phyloP scores from a whole-genome alignment of 108 stramenopile genomes.

The Fistulifera pelliculosa region DNA sequence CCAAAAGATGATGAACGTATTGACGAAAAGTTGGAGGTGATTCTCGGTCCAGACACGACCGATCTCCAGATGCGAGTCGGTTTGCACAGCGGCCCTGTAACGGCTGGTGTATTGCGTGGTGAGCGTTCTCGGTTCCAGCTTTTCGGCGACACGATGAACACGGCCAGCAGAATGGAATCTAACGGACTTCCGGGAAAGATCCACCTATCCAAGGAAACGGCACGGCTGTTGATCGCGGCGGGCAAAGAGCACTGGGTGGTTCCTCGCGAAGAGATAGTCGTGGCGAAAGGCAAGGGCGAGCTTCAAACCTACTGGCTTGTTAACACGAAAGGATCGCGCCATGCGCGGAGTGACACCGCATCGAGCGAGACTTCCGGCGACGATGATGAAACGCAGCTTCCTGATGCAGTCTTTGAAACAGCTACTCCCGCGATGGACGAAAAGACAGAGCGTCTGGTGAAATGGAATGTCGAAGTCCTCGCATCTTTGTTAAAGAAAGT shows the following conservation, averaged over 20 bases:
- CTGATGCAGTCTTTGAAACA: neutral
- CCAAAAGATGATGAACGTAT: conserved; percentile 1
- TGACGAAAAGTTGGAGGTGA: neutral
- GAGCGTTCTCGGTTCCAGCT: conserved; percentile 10
- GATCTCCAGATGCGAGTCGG: conserved; percentile 38
- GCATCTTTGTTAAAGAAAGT: neutral
- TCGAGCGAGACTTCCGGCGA: neutral
- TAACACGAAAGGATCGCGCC: too few relatives aligned
- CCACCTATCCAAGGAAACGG: conserved; percentile 29
- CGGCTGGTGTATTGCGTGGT: conserved; percentile 34
- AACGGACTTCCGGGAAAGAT: conserved; percentile 22
- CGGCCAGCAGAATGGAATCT: conserved; percentile 40
- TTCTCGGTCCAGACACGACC: conserved; percentile 15
- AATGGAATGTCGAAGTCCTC: conserved; percentile 3
- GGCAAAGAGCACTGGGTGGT: conserved; percentile 15
- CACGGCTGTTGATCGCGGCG: conserved; percentile 24
- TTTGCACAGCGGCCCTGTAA: conserved; percentile 35
- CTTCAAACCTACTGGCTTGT: conserved; percentile 29
- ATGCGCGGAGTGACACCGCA: neutral
- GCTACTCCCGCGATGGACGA: neutral
- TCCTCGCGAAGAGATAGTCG: conserved; percentile 24
- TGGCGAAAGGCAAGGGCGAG: conserved; percentile 39
- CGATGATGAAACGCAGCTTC: neutral
- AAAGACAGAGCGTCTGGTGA: neutral
- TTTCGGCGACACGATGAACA: conserved; percentile 37